Evolutionary conservation across 352 stramenopile genomes (phyloP).

Genomic region (Pythium rhizo-oryzae): DNA sequence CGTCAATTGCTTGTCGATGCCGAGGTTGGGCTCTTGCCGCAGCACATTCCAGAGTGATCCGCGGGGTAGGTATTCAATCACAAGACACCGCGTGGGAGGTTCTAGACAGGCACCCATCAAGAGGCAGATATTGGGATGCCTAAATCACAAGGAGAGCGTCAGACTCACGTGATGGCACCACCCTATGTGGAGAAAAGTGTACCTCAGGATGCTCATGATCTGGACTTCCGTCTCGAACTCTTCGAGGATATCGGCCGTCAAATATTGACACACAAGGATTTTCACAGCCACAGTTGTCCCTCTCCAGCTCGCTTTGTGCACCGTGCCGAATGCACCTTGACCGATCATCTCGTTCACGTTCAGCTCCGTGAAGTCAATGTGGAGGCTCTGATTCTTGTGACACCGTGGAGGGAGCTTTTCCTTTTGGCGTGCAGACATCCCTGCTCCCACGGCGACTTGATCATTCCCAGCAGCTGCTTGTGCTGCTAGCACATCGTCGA

Average conservation of each 20-base stretch:
- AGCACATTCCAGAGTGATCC: constrained; percentile 89
- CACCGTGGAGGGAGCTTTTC: constrained; percentile 56
- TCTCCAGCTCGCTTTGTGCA: constrained; percentile 74
- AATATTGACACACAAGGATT: constrained; percentile 82
- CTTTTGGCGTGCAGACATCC: constrained; percentile 36
- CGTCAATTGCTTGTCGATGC: constrained; percentile 71
- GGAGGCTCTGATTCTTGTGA: constrained; percentile 75
- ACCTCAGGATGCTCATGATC: constrained; percentile 91
- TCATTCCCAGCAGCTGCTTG: constrained; percentile 21
- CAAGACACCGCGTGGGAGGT: constrained; percentile 77
- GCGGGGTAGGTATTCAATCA: constrained; percentile 84
- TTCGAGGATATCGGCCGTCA: constrained; percentile 84
- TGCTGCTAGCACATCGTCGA: constrained; percentile 49
- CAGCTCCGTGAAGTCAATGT: constrained; percentile 82
- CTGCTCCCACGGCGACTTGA: constrained; percentile 8
- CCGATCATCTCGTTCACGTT: constrained; percentile 84
- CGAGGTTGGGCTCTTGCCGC: constrained; percentile 62
- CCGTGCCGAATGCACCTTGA: constrained; percentile 83
- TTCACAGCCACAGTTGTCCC: constrained; percentile 84
- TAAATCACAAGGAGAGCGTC: constrained; percentile 22
- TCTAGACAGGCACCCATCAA: constrained; percentile 84
- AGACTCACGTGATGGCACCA: not conserved
- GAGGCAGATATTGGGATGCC: constrained; percentile 87
- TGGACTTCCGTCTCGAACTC: constrained; percentile 89
- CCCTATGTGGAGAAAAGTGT: constrained; percentile 5